These are phyloP conservation scores for Chaetomiaceae sp. DNA, from an alignment of 2,329 filamentous ascomycete genomes.

Conservation along the genomic window DNA sequence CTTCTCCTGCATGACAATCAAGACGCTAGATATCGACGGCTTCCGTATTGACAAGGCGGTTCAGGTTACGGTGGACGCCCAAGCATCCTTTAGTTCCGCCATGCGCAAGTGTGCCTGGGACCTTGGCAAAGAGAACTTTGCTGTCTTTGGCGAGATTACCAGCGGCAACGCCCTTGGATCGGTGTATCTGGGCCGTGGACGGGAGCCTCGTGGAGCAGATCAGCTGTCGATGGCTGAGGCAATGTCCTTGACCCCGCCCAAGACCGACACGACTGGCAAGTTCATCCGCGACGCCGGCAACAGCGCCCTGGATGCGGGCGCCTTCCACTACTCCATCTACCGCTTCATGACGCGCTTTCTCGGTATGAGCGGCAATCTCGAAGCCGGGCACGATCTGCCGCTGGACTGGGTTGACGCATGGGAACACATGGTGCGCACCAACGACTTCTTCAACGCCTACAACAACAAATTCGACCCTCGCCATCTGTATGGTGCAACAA, in stretches of 20 bases:
- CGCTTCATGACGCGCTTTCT: slow-evolving; percentile 58
- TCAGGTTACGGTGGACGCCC: slow-evolving; percentile 58
- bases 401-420: slow-evolving; percentile 49
- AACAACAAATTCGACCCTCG: slow-evolving; percentile 50
- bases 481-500: slow-evolving; percentile 59
- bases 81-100: slow-evolving; percentile 53
- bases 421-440: slow-evolving; percentile 51
- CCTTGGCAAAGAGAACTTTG: slow-evolving; percentile 60
- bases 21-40: slow-evolving; percentile 61
- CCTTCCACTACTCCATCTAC: slow-evolving; percentile 63
- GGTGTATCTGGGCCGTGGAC: slow-evolving; percentile 59
- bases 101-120: slow-evolving; percentile 53
- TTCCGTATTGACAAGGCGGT: slow-evolving; percentile 65
- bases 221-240: slow-evolving; percentile 32
- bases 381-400: slow-evolving; percentile 49
- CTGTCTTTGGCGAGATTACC: slow-evolving; percentile 60
- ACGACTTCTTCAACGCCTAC: slow-evolving; percentile 34
- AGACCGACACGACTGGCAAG: slow-evolving; percentile 38
- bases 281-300: slow-evolving; percentile 46
- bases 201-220: slow-evolving; percentile 33
- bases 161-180: slow-evolving; percentile 57
- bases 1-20: slow-evolving; percentile 60
- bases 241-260: slow-evolving; percentile 39
- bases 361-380: slow-evolving; percentile 54
- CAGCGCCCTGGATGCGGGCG: slow-evolving; percentile 54